Evolutionary conservation across 1,284 basidiomycete genomes (phyloP).

Genomic region (Apiotrichum domesticum): DNA sequence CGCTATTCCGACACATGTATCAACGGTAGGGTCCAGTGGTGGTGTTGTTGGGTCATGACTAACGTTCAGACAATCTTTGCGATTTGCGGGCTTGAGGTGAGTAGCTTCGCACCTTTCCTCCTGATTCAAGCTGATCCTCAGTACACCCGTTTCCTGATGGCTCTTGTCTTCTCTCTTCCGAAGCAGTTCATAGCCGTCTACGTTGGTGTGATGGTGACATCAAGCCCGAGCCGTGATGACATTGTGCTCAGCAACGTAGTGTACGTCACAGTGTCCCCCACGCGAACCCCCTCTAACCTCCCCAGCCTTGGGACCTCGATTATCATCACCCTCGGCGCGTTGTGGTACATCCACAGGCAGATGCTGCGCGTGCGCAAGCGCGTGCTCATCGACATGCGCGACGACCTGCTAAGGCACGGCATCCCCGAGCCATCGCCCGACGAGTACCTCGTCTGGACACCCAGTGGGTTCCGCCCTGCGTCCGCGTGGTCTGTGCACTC

Average conservation of each 20-base stretch:
- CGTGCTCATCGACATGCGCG: constrained; percentile 25
- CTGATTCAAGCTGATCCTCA: constrained; percentile 4
- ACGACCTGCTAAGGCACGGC: constrained; percentile 21
- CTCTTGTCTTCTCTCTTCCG: constrained; percentile 41
- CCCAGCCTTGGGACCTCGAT: constrained; percentile 15
- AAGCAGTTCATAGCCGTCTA: constrained; percentile 38
- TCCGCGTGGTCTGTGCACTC: no score
- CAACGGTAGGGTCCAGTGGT: constrained; percentile 33
- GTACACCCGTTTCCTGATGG: constrained; percentile 38
- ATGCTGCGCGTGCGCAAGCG: constrained; percentile 28
- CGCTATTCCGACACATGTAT: constrained; percentile 36
- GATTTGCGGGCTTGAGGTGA: constrained; percentile 30
- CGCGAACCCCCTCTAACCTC: no score
- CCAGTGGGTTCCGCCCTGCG: not conserved
- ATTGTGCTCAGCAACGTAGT: constrained; percentile 25
- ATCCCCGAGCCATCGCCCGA: constrained; percentile 7
- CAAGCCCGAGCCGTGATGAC: constrained; percentile 41
- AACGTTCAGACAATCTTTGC: constrained; percentile 30
- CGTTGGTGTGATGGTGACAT: constrained; percentile 53
- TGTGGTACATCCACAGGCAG: constrained; percentile 26
- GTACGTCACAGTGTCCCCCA: not conserved
- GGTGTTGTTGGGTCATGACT: constrained; percentile 7
- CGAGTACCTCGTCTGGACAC: not conserved
- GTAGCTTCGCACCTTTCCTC: not conserved
- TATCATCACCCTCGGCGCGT: constrained; percentile 24